Evolutionary conservation across 257 asterid genomes (phyloP).

Genomic region (Solanum chmielewskii): DNA sequence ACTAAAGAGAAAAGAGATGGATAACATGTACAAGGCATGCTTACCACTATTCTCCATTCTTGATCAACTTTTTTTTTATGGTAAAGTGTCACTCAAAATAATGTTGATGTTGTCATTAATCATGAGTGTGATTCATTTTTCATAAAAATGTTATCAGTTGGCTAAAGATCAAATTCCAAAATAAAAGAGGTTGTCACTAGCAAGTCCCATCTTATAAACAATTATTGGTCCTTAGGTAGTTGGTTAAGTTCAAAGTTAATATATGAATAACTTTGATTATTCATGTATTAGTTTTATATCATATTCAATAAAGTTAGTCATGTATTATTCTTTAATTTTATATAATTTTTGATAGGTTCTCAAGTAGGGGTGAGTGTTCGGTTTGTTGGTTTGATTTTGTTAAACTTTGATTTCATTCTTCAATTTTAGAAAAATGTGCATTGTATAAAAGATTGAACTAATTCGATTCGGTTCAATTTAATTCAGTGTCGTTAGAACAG

Average conservation of each 20-base stretch:
- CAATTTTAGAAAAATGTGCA: too few species aligned
- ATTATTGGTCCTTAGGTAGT: background rate
- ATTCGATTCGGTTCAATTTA: too few species aligned
- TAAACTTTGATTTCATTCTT: too few species aligned
- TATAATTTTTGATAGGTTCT: too few species aligned
- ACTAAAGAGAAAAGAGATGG: background rate
- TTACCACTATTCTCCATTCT: background rate
- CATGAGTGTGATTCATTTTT: background rate
- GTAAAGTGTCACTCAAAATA: background rate
- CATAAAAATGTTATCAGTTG: background rate
- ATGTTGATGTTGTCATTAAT: background rate
- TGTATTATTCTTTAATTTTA: background rate
- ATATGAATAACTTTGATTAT: background rate
- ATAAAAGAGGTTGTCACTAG: background rate
- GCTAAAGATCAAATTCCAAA: background rate
- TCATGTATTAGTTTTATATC: background rate
- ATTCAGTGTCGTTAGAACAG: too few species aligned
- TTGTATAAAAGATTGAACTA: too few species aligned
- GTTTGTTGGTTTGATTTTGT: too few species aligned
- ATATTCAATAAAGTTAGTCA: background rate
- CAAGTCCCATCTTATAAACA: background rate
- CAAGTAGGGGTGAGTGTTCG: too few species aligned
- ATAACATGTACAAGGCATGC: background rate
- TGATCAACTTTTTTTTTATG: background rate
- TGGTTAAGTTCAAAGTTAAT: background rate